Evolutionary conservation across 1,284 basidiomycete species (phyloP).

Genomic region (Phlebopus sp.): DNA sequence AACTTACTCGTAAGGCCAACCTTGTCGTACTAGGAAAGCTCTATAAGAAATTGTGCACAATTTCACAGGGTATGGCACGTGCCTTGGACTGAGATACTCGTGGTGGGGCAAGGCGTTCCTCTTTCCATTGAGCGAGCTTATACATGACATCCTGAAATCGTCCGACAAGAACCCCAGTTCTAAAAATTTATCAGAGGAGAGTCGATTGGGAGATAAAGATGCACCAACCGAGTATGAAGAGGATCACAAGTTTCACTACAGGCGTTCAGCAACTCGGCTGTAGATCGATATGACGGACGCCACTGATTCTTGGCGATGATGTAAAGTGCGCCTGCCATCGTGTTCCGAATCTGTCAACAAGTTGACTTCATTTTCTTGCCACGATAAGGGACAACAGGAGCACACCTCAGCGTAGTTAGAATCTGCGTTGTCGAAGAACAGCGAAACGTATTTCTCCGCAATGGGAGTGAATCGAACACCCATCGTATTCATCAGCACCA

Average conservation of each 20-base stretch:
- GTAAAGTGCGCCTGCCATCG: slow-evolving; percentile 70
- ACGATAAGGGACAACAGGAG: slow-evolving; percentile 1
- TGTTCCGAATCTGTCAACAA: slow-evolving; percentile 58
- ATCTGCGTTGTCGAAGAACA: slow-evolving; percentile 74
- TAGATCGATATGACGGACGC: slow-evolving; percentile 74
- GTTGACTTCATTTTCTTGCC: slow-evolving; percentile 6
- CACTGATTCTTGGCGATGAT: slow-evolving; percentile 63
- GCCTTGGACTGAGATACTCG: slow-evolving; percentile 74
- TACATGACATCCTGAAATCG: slow-evolving; percentile 54
- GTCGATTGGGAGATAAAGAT: not conserved
- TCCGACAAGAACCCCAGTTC: slow-evolving; percentile 55
- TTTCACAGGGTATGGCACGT: slow-evolving; percentile 15
- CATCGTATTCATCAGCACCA: slow-evolving; percentile 56
- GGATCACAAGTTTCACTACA: slow-evolving; percentile 65
- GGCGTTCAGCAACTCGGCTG: slow-evolving; percentile 61
- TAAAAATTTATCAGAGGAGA: slow-evolving; percentile 27
- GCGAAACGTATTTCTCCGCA: slow-evolving; percentile 64
- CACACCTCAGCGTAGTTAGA: slow-evolving; percentile 83
- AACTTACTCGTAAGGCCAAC: slow-evolving; percentile 71
- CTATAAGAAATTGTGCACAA: slow-evolving; percentile 16
- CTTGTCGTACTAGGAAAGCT: slow-evolving; percentile 69
- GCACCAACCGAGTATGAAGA: slow-evolving; percentile 52
- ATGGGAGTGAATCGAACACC: slow-evolving; percentile 64
- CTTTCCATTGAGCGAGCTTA: slow-evolving; percentile 65
- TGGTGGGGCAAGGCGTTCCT: slow-evolving; percentile 80